These are phyloP conservation scores for Plasmodium relictum DNA, from an alignment of 169 alveolate genomes.

Conservation along the genomic window DNA sequence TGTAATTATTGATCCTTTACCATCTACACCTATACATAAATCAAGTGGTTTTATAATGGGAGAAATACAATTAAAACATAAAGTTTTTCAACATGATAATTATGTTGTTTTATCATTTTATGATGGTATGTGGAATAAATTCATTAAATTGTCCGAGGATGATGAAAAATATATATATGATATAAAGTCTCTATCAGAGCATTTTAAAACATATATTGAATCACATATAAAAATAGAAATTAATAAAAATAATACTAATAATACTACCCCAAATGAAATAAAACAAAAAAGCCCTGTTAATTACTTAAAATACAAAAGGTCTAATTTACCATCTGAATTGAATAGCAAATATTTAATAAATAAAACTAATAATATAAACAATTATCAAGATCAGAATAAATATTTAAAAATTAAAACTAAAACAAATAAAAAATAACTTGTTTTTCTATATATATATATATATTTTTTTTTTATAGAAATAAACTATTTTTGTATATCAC, in stretches of 20 bases:
- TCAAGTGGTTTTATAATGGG: conserved; percentile 75
- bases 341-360: conserved; percentile 28
- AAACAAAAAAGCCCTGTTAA: not conserved
- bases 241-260: conserved; percentile 15
- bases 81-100: conserved; percentile 70
- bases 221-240: conserved; percentile 68
- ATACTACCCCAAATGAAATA: not conserved
- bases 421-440: not conserved
- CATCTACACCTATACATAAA: conserved; percentile 70
- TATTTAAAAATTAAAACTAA: conserved; percentile 53
- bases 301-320: conserved; percentile 47
- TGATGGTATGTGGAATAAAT: conserved; percentile 75
- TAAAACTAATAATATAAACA: conserved; percentile 11
- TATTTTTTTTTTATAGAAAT: not conserved
- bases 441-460: not conserved
- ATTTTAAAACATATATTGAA: conserved; percentile 54
- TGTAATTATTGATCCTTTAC: conserved; percentile 71
- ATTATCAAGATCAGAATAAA: conserved; percentile 24
- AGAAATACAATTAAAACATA: conserved; percentile 73
- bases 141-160: conserved; percentile 4
- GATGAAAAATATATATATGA: conserved; percentile 1
- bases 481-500: too few relatives aligned
- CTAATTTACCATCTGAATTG: conserved; percentile 1
- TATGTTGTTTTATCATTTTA: conserved; percentile 56
- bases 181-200: conserved; percentile 66